Evolutionary conservation across 306 rosid genomes (phyloP), one percentile per base, ranked within the genome.

Genomic region (Hippophae gyantsensis): DNA sequence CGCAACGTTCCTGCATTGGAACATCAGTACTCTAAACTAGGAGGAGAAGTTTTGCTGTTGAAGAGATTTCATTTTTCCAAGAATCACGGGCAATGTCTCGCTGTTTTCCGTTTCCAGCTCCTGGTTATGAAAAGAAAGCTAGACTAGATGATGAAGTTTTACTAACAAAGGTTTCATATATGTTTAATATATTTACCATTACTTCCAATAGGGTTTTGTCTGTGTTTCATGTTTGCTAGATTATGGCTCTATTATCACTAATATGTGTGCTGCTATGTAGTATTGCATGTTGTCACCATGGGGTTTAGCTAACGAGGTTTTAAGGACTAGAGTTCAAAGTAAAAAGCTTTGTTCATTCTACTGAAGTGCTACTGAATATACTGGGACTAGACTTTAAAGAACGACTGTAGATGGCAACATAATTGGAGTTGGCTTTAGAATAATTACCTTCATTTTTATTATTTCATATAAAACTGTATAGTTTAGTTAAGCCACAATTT

Each of bases 61-160:
- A 26, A 62, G 42, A 57, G 58, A 42, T 62, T 42, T 57, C 67
- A 63, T 50, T 41, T 52, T 54, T 55, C 42, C 61, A 45, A 54
- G 61, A 53, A 54, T 46, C 54, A 8, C 61, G 44, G 27, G 47
- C 69, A 44, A 64, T 54, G 69, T 64, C 69, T 54, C 69, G 61
- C 54, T 64, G 61, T 57, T 64, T 64, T 64, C 61, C 69, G 54
- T 64, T 64, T 64, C 69, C 69, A 8, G 60, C 54, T 45, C 61
- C 69, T 13, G 61, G 61, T 54, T 64, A 64, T 64, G 69, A 44
- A 54, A 54, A 45, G 61, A 64, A 48, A 13, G 54, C 43, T 64
- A 55, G 54, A 45, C 6, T 46, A 23, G 61, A 38, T 64, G 69
- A 64, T 64, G 10, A 42, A 44, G 69, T 54, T 53, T 40, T 64